A percentile compares a stretch with the other conserved stretches of the same genome.
Conservation (phyloP, 2,329 filamentous ascomycete species). For the Hypoxylon sp. region DNA sequence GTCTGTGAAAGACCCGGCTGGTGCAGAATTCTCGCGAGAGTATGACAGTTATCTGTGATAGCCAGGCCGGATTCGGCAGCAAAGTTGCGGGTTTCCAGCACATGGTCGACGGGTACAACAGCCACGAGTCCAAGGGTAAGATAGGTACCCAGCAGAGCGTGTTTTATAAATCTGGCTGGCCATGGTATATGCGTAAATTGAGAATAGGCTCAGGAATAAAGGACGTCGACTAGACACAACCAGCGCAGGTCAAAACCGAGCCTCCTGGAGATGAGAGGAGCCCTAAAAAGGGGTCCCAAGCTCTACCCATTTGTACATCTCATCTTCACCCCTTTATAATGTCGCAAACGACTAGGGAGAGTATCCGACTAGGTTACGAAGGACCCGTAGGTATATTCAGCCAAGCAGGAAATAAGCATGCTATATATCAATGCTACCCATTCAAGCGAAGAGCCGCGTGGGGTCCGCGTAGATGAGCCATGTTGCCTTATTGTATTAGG, state of each 20-base stretch:
- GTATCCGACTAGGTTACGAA: background rate
- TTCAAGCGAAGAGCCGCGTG: background rate
- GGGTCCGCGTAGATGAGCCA: constrained; percentile 5
- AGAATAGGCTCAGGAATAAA: background rate
- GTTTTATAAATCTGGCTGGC: constrained; percentile 21
- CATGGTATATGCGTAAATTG: constrained; percentile 13
- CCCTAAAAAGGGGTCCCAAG: background rate
- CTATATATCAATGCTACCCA: constrained; percentile 28
- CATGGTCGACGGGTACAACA: constrained; percentile 34
- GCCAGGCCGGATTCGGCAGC: constrained; percentile 40
- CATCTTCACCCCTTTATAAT: constrained; percentile 9
- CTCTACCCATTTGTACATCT: constrained; percentile 25
- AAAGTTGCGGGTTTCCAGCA: constrained; percentile 30
- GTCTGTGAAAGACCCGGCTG: constrained; percentile 22
- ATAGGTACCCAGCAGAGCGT: constrained; percentile 29
- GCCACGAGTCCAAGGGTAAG: constrained; percentile 24
- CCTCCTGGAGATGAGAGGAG: background rate
- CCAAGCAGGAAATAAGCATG: constrained; percentile 24
- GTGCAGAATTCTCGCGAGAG: constrained; percentile 35
- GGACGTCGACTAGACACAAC: background rate
- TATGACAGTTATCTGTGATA: constrained; percentile 43
- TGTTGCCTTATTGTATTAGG: constrained; percentile 17
- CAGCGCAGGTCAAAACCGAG: background rate
- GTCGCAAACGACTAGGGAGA: background rate
- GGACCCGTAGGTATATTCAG: constrained; percentile 19